Base-by-base conservation (phyloP, 225 moss, liverwort and hornwort genomes). In the Climacium dendroides region DNA sequence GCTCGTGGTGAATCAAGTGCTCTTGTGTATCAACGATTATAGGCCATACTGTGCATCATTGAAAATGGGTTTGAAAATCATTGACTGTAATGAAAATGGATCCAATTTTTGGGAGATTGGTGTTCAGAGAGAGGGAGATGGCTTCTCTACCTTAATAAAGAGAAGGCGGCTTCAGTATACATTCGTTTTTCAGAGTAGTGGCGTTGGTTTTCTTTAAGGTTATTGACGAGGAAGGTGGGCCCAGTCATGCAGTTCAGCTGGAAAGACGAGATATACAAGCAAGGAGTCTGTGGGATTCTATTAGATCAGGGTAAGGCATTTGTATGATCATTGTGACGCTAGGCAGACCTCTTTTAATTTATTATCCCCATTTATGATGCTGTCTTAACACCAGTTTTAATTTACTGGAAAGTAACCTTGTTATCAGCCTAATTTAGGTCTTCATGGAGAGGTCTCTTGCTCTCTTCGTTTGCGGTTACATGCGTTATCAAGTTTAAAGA, bases 281-380 rank as follows among this genome's bases (percentile, higher is more conserved):
- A 81, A 97, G 94, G 88, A 95, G 98, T 90, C 91, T 99, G 64
- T 99, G 98, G 98, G 98, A 99, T 92, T 97, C 98, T 74, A 95
- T 99, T 90, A 97, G 96, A 92, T 97, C 96, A 92, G 98, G 98
- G 96, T 97, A 92, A 95, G 85, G 52, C 35, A 22, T 76, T 63
- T n/a, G 28, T 74, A 50, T 45, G 58, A 50, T 63, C 59, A 39
- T 62, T 37, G 37, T 28, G 28, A 48, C 24, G 9, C 20, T 18
- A 67, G 29, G 53, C n/a, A 37, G 15, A 83, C 57, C 28, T 28
- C 78, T 78, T 47, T 37, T 50, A 50, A 14, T 13, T 50, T 34
- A 15, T 62, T 34, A 35, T 74, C 60, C 60, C 72, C 60, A 74
- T 60, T 47, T 60, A 48, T 48, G 35, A 48, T 59, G 47, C 11